Evolutionary conservation across 192 early-diverging fungal genomes (phyloP).

Genomic region (Umbelopsis vinacea): DNA sequence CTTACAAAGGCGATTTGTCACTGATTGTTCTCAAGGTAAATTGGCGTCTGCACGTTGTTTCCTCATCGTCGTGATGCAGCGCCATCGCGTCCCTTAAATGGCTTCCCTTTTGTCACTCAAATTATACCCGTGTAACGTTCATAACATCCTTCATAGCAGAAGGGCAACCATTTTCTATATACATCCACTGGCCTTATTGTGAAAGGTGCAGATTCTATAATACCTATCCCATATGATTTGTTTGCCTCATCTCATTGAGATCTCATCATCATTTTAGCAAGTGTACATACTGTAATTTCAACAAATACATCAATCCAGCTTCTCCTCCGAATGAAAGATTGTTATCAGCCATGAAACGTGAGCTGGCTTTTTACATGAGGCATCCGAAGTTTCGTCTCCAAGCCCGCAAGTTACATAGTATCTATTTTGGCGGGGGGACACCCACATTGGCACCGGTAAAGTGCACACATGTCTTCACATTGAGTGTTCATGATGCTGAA

Average conservation of each 20-base stretch:
- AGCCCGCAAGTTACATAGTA: conserved; percentile 41
- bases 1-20: no score
- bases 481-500: neutral
- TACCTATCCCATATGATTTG: neutral
- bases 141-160: neutral
- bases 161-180: conserved; percentile 45
- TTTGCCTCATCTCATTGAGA: neutral
- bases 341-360: conserved; percentile 40
- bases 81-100: no score
- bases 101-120: no score
- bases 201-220: conserved; percentile 38
- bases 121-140: no score
- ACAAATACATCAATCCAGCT: conserved; percentile 56
- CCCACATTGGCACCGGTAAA: conserved; percentile 34
- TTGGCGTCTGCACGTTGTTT: no score
- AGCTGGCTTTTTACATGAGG: conserved; percentile 43
- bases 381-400: conserved; percentile 36
- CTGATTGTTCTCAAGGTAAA: no score
- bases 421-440: conserved; percentile 64
- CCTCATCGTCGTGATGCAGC: no score
- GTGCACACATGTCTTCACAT: neutral
- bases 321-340: conserved; percentile 49
- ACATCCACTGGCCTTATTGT: conserved; percentile 65
- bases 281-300: conserved; percentile 65
- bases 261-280: conserved; percentile 35